A percentile compares a stretch with the other conserved stretches of the same genome.
Conservation (phyloP, 257 asterid species). For the Solanum chiquidenum region DNA sequence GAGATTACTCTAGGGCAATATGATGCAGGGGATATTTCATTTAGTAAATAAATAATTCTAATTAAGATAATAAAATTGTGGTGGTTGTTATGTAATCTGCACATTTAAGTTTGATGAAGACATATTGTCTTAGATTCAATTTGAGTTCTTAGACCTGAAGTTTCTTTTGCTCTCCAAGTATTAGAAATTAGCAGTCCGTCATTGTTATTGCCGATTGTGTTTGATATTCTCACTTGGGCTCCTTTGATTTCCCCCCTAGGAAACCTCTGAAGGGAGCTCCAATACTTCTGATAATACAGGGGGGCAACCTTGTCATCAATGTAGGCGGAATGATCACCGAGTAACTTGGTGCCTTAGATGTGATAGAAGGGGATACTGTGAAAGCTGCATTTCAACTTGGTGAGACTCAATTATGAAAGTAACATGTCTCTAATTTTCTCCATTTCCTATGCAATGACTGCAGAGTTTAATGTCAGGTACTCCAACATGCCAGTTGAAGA, state of each 20-base stretch:
- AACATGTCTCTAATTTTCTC: neutral
- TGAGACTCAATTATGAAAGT: conserved; percentile 17
- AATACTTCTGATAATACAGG: conserved; percentile 75
- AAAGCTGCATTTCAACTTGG: conserved; percentile 86
- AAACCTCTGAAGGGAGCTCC: conserved; percentile 62
- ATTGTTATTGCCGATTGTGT: neutral
- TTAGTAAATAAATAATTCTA: neutral
- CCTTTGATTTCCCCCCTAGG: conserved; percentile 29
- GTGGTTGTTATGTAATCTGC: neutral
- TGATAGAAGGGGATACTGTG: conserved; percentile 88
- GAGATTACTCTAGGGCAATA: neutral
- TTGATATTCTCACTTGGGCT: neutral
- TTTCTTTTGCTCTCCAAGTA: neutral
- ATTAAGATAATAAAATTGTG: neutral
- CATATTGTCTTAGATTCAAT: neutral
- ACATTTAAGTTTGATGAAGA: neutral
- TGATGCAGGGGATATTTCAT: neutral
- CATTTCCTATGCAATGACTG: conserved; percentile 11
- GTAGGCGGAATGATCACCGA: conserved; percentile 51
- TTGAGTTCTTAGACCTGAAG: neutral
- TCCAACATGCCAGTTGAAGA: conserved; percentile 60
- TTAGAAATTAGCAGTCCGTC: neutral
- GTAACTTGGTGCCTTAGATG: conserved; percentile 87
- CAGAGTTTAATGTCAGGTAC: conserved; percentile 49
- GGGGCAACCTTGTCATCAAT: conserved; percentile 93